A percentile compares a stretch with the other conserved stretches of the same genome.
These are phyloP conservation scores for Botrytis medusae DNA, from an alignment of 2,329 filamentous ascomycete genomes.

Conservation along the genomic window DNA sequence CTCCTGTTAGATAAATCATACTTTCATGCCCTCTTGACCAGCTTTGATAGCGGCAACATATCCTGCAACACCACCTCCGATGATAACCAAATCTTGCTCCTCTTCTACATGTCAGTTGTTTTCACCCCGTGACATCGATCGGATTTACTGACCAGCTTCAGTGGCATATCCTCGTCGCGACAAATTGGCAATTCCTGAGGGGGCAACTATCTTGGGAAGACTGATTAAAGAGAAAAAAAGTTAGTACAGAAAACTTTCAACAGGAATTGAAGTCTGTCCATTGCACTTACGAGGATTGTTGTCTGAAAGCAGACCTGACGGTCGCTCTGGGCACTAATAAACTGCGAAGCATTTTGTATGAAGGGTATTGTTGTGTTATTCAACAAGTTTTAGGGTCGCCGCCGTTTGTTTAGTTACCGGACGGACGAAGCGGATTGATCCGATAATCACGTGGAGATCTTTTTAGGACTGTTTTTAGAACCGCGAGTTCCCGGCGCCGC, in stretches of 20 bases:
- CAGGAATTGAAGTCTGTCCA: slow-evolving; percentile 23
- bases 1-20: slow-evolving; percentile 43
- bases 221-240: slow-evolving; percentile 41
- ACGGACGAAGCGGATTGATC: slow-evolving; percentile 13
- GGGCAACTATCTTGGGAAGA: slow-evolving; percentile 50
- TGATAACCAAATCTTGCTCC: slow-evolving; percentile 96
- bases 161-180: slow-evolving; percentile 62
- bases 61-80: slow-evolving; percentile 95
- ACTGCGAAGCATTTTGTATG: slow-evolving; percentile 57
- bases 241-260: slow-evolving; percentile 18
- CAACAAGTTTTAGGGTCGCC: slow-evolving; percentile 21
- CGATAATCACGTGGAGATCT: slow-evolving; percentile 6
- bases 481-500: slow-evolving; percentile 19
- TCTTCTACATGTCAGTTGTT: slow-evolving; percentile 64
- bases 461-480: not conserved
- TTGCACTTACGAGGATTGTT: slow-evolving; percentile 50
- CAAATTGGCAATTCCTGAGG: slow-evolving; percentile 51
- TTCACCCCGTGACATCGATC: slow-evolving; percentile 47
- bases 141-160: slow-evolving; percentile 39
- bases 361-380: slow-evolving; percentile 28
- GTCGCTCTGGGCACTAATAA: slow-evolving; percentile 60
- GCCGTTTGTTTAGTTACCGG: slow-evolving; percentile 16
- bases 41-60: slow-evolving; percentile 99
- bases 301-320: slow-evolving; percentile 56
- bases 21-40: slow-evolving; percentile 95